phyloP scores from a whole-genome alignment of 495 filamentous ascomycete species.

The Immersiella caudata region DNA sequence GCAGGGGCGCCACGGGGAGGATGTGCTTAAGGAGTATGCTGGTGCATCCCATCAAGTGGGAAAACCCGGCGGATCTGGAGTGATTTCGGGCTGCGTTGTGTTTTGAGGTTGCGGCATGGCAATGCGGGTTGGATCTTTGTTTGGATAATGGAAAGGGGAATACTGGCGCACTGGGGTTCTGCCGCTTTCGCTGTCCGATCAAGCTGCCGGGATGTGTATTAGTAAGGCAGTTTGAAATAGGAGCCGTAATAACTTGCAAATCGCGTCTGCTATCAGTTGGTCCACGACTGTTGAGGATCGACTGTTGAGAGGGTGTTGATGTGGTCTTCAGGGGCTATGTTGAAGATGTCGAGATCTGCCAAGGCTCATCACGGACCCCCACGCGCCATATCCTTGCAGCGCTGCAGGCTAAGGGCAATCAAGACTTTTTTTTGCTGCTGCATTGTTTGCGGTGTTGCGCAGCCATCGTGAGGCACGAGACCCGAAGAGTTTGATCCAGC shows the following conservation, averaged over 20 bases:
- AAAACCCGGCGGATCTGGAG: constrained; percentile 42
- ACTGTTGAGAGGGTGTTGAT: neutral
- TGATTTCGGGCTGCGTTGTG: neutral
- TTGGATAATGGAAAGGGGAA: neutral
- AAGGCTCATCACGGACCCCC: constrained; percentile 12
- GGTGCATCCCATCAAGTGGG: constrained; percentile 86
- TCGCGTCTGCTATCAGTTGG: neutral
- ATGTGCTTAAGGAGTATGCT: constrained; percentile 91
- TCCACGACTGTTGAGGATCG: neutral
- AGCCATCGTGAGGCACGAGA: constrained; percentile 23
- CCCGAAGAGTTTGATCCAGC: constrained; percentile 14
- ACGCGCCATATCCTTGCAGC: constrained; percentile 14
- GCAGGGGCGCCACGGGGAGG: constrained; percentile 60
- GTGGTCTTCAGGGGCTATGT: neutral
- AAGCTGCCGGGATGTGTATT: neutral
- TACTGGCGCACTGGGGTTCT: neutral
- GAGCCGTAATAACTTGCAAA: neutral
- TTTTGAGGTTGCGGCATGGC: neutral
- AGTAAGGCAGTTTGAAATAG: neutral
- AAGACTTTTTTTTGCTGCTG: constrained; percentile 9
- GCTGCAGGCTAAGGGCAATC: constrained; percentile 8
- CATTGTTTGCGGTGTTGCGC: constrained; percentile 15
- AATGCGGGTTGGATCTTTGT: neutral
- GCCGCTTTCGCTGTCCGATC: neutral
- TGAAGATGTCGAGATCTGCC: neutral